Percentiles rank a stretch among this genome's conserved stretches.
Evolutionary conservation across 768 basidiomycete genomes (phyloP).

Genomic region (Boletus coccyginus): DNA sequence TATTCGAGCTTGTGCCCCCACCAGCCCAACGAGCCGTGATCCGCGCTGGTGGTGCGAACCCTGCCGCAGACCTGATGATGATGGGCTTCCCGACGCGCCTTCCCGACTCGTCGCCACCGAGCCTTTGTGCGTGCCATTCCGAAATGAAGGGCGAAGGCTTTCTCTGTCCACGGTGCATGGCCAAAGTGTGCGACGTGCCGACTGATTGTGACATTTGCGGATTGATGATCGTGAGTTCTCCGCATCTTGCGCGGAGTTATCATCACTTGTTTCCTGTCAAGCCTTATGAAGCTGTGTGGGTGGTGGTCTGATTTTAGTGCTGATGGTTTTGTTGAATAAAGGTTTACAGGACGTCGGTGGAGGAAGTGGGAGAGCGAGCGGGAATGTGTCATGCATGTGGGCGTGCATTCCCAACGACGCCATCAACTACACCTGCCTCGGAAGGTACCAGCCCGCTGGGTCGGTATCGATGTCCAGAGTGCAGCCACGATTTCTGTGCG

Average conservation of each 20-base stretch:
- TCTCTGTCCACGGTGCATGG: slow-evolving; percentile 89
- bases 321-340: not conserved
- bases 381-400: slow-evolving; percentile 77
- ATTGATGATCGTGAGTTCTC: slow-evolving; percentile 96
- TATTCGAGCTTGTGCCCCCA: slow-evolving; percentile 94
- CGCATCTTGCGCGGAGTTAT: slow-evolving; percentile 94
- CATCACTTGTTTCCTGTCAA: slow-evolving; percentile 96
- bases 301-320: slow-evolving; percentile 15
- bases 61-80: slow-evolving; percentile 91
- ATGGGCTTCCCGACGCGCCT: slow-evolving; percentile 98
- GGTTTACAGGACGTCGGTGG: slow-evolving; percentile 38
- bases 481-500: slow-evolving; percentile 83
- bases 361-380: slow-evolving; percentile 35
- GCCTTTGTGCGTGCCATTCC: slow-evolving; percentile 92
- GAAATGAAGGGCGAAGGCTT: slow-evolving; percentile 91
- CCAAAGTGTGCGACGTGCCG: slow-evolving; percentile 95
- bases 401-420: slow-evolving; percentile 55
- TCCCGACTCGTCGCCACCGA: slow-evolving; percentile 76
- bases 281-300: slow-evolving; percentile 78
- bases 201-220: slow-evolving; percentile 98
- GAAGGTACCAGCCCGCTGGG: slow-evolving; percentile 83
- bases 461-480: slow-evolving; percentile 87
- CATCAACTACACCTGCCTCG: slow-evolving; percentile 34
- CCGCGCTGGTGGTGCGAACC: slow-evolving; percentile 48
- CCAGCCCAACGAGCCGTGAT: slow-evolving; percentile 72